These are phyloP conservation scores for Dalbergia cultrata DNA, from an alignment of 306 rosid genomes.

Conservation along the genomic window DNA sequence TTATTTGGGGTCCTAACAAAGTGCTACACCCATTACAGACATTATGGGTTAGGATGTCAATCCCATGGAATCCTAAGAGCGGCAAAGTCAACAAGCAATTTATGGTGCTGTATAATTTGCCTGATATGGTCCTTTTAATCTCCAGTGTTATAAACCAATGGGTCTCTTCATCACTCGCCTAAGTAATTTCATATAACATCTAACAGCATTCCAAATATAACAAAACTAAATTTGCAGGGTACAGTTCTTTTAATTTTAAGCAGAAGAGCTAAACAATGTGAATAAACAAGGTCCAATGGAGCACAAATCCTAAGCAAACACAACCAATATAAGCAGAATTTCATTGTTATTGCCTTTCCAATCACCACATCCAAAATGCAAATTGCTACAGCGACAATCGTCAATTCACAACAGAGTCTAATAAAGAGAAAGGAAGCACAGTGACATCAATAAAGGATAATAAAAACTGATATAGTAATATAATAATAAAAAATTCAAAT, in stretches of 20 bases:
- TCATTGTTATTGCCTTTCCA: neutral
- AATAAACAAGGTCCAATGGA: neutral
- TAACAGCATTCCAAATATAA: conserved; percentile 16
- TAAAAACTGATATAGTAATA: neutral
- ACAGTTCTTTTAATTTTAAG: conserved; percentile 22
- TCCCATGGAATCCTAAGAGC: too few species aligned
- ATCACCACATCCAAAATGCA: conserved; percentile 1
- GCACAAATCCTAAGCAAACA: conserved; percentile 10
- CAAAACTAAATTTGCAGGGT: conserved; percentile 3
- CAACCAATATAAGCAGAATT: too few species aligned
- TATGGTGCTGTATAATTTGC: conserved; percentile 55
- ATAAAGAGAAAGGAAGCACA: conserved; percentile 16
- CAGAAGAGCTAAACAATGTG: conserved; percentile 31
- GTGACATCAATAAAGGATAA: neutral
- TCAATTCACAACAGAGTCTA: neutral
- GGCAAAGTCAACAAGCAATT: conserved; percentile 26
- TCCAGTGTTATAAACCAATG: conserved; percentile 43
- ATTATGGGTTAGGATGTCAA: too few species aligned
- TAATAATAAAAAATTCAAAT: conserved; percentile 18
- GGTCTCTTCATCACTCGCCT: conserved; percentile 55
- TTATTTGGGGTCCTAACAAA: too few species aligned
- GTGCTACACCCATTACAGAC: neutral
- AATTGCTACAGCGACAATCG: neutral
- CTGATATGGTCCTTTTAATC: conserved; percentile 53
- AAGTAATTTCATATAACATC: conserved; percentile 50